Evolutionary conservation across 2,329 filamentous ascomycete species (phyloP), one percentile per base, ranked within the genome.

Genomic region (Emergomyces orientalis): DNA sequence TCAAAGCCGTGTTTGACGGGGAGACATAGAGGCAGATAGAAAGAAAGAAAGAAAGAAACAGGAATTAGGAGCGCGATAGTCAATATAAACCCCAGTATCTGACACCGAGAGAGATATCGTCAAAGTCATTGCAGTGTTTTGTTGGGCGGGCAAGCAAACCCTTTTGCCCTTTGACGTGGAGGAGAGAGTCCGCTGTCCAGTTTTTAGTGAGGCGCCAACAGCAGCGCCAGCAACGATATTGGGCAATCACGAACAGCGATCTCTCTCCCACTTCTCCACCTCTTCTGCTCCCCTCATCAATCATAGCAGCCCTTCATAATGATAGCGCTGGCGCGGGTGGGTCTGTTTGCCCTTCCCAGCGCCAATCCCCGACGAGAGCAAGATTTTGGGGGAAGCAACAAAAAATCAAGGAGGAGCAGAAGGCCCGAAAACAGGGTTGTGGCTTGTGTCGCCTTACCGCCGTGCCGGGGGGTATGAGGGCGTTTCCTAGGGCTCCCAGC

Each of bases 231-330:
- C 41, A n/a, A 17, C 5, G 8, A n/a, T 45, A 45, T 45, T 45
- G 54, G 54, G 54, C 54, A 56, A 56, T 41, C 54, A 56, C 34
- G 54, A 56, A 56, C 51, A 22, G 51, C 51, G 17, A 54, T 34
- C 8, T 17, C 17, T 9, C 27, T 34, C 5, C 17, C 27, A n/a
- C n/a, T 22, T 47, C 43, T 32, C 27, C 49, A 30, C 17, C 43
- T 11, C n/a, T 22, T 47, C 43, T 9, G 7, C 6, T 3, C 13
- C 37, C 34, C 6, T 39, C 37, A 5, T 39, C 37, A 39, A 37
- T 11, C 34, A 37, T 11, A 11, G 34, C 32, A 32, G 32, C 32
- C 11, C 39, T 5, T 41, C 39, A 41, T 41, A 14, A 17, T 14
- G 11, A 41, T 41, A 41, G 43, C 45, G 45, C 22, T 13, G 22